Evolutionary conservation across 805 yeast species (phyloP), one percentile per base, ranked within the genome.

Genomic region (Soucietia sequanensis): DNA sequence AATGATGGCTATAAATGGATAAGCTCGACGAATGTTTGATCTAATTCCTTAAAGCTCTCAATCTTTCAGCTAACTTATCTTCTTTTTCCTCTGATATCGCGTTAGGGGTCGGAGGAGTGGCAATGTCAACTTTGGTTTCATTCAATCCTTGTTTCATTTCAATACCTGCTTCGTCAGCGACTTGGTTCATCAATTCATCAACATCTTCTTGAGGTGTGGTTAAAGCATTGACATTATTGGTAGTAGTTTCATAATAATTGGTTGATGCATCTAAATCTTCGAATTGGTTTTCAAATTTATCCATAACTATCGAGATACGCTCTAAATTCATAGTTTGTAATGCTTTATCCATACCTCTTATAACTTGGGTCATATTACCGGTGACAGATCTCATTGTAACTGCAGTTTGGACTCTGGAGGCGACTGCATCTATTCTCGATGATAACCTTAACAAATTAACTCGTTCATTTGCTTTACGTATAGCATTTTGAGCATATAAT

Each of bases 321-420:
- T 93, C 98, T 43, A 93, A 67, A 59, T 93, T 93, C 99, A 93
- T 93, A 15, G 91, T 81, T 51, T 87, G 93, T 65, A 93, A 75
- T 1, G 99, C 99, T 52, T 78, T 81, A 60, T 93, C 99, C 98
- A 93, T 91, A 7, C 97, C 97, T 53, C 74, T 80, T 38, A 95
- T 93, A 9, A 91, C 98, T 31, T 76, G 80, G 6, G 93, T 78
- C 98, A 93, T 93, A 48, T 89, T 90, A 2, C 90, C 89, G 0
- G 96, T 87, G 8, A 93, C 96, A 32, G 86, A 80, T 46, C 96
- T 75, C 99, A 93, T 93, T 0, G 98, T 91, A 5, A 93, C 97
- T 0, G 99, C 99, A 0, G 99, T 93, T 51, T 91, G 97, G 2
- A 93, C 95, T 39, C 99, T 67, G 4, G 95, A 83, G 0, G 98